Conservation (phyloP, 805 yeast species). For the Clavispora phyllophila region DNA sequence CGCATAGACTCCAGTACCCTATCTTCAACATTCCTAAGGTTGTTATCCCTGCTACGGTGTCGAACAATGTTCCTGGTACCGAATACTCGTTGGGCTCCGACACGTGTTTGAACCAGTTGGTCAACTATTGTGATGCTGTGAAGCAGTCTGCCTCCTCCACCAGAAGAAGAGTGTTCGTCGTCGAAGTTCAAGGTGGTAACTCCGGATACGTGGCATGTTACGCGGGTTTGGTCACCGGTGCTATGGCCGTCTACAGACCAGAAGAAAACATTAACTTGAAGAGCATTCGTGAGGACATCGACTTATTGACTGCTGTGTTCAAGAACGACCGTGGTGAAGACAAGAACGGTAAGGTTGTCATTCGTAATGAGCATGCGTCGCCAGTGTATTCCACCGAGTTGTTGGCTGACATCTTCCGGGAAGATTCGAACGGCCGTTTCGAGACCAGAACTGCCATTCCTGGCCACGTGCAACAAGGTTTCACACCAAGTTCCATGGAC, state of each 20-base stretch:
- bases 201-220: slow-evolving; percentile 90
- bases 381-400: slow-evolving; percentile 75
- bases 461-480: slow-evolving; percentile 98
- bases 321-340: slow-evolving; percentile 70
- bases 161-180: slow-evolving; percentile 89
- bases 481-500: slow-evolving; percentile 90
- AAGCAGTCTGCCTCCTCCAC: slow-evolving; percentile 94
- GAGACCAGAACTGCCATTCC: slow-evolving; percentile 95
- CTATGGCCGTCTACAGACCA: slow-evolving; percentile 86
- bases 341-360: slow-evolving; percentile 79
- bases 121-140: slow-evolving; percentile 89
- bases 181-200: slow-evolving; percentile 97
- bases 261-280: slow-evolving; percentile 66
- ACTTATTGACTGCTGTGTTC: slow-evolving; percentile 60
- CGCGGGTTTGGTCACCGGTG: slow-evolving; percentile 83
- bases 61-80: slow-evolving; percentile 98
- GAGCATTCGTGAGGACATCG: slow-evolving; percentile 16
- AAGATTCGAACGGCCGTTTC: slow-evolving; percentile 70
- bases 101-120: slow-evolving; percentile 88
- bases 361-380: slow-evolving; percentile 82
- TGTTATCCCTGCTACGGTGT: slow-evolving; percentile 89
- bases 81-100: slow-evolving; percentile 94
- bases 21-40: slow-evolving; percentile 93
- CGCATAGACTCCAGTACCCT: slow-evolving; percentile 75
- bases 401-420: slow-evolving; percentile 77